Base-by-base conservation (phyloP, 1,284 basidiomycete genomes). In the Xanthoconium separans region DNA sequence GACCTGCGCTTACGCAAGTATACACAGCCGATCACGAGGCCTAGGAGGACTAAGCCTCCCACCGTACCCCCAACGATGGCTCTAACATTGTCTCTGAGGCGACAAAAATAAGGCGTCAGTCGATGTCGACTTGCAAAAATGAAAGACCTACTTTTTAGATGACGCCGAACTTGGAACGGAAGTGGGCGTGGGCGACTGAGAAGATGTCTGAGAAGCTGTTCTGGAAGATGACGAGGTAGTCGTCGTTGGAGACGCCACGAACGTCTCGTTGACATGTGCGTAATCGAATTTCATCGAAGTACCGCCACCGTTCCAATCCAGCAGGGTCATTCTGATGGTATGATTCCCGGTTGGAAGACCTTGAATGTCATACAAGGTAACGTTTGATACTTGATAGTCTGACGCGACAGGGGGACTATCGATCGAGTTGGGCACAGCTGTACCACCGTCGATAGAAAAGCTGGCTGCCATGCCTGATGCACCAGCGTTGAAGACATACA, bases 211-310 rank as follows among this genome's bases (percentile, higher is more conserved):
- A 20, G 55, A 58, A n/a, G 57, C 30, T 4, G 45, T 15, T 27
- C 15, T 29, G 49, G 16, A 27, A 27, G 47, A 46, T 11, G 44
- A n/a, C 15, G 52, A 55, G 2, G 64, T 50, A 7, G 58, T 29
- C n/a, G 42, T 39, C 36, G 39, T 11, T 1, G 51, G 47, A n/a
- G 36, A 13, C 15, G 50, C 50, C 15, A 66, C 59, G 2, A 60
- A 47, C 22, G 63, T 45, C 50, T 65, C 63, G 24, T 68, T 69
- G 13, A 65, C 30, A 13, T 46, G 30, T 51, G 67, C 64, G 31
- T 66, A 65, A 39, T 65, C 64, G 13, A 69, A 69, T 22, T 64
- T 60, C 67, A 69, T 64, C 18, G 60, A 59, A 22, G 61, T 60
- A 20, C 22, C 15, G 0, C 10, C 6, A 11, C 55, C 62, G 8